Base-by-base conservation (phyloP, 257 asterid genomes). In the Cordia subcordata region DNA sequence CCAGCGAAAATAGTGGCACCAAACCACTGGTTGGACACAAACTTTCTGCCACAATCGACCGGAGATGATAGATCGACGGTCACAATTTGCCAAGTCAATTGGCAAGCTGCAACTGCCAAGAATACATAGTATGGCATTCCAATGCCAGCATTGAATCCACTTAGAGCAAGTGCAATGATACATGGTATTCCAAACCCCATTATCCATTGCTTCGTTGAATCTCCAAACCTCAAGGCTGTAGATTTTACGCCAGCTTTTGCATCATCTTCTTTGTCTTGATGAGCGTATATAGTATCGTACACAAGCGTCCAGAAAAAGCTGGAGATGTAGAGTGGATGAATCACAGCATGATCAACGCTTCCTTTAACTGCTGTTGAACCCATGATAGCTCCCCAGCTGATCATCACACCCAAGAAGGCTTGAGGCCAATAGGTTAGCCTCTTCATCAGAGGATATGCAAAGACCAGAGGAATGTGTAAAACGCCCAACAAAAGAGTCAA, bases 251-350 rank as follows among this genome's bases (percentile, higher is more conserved):
- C 53, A 4, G 53, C 19, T 16, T 4, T 49, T 14, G 22, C 16
- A 11, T 49, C 19, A 11, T 49, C 53, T 49, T 16, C 53, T 20
- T 49, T 49, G 8, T 49, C 53, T 27, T 53, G 58, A 53, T 53
- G 58, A 13, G 58, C n/a, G 35, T 27, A 53, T 20, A 60, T 60
- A 8, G 64, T 60, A 47, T 60, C 64, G 6, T 60, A 60, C 0
- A 44, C 55, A n/a, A 60, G 40, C 6, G 55, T 47, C 64, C 64
- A 60, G 11, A 21, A 44, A 15, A 46, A 16, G 8, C 44, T 19
- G 5, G 55, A 44, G 13, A 47, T 4, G 21, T 60, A 60, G 17
- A 53, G 57, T 13, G 17, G 38, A 19, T 19, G 38, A 19, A 27
- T 35, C 13, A 27, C 57, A 27, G 16, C 27, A 20, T 47, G 53